A percentile compares a stretch with the other conserved stretches of the same genome.
Conservation (phyloP, 2,329 filamentous ascomycete genomes). For the Fusarium sp. region DNA sequence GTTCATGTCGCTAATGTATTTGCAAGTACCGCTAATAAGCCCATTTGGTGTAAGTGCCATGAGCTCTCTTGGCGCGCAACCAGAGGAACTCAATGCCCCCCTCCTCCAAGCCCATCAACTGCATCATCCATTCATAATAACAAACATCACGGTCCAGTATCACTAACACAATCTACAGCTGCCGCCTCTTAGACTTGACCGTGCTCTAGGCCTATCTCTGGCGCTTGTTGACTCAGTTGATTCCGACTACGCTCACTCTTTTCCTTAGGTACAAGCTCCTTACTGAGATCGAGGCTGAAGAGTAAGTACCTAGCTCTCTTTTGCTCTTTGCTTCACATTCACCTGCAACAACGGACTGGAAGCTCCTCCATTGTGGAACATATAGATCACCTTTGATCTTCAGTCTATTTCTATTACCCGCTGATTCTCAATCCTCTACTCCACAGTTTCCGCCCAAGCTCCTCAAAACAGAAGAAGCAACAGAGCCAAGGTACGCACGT, state of each 20-base stretch:
- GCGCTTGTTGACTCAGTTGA: constrained; percentile 1
- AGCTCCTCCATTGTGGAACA: constrained; percentile 9
- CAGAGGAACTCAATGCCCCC: constrained; percentile 17
- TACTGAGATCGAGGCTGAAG: neutral
- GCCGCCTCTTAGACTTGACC: neutral
- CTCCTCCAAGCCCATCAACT: constrained; percentile 28
- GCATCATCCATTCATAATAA: constrained; percentile 32
- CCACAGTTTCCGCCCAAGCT: constrained; percentile 21
- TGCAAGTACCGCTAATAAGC: constrained; percentile 1
- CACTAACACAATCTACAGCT: constrained; percentile 7
- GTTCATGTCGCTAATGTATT: neutral
- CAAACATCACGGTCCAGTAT: constrained; percentile 23
- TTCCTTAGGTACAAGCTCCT: constrained; percentile 2
- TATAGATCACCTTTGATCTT: constrained; percentile 17
- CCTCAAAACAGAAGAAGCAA: constrained; percentile 4
- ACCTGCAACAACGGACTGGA: neutral
- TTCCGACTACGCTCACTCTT: constrained; percentile 6
- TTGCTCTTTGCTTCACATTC: neutral
- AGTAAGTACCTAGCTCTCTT: neutral
- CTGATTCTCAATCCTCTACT: constrained; percentile 27
- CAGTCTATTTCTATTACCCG: constrained; percentile 31
- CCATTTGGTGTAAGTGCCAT: constrained; percentile 37
- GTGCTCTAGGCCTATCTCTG: neutral
- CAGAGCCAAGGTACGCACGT: constrained; percentile 21
- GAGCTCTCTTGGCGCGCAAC: constrained; percentile 32